Conservation (phyloP, 1,284 basidiomycete species). For the Boletus subluridellus region DNA sequence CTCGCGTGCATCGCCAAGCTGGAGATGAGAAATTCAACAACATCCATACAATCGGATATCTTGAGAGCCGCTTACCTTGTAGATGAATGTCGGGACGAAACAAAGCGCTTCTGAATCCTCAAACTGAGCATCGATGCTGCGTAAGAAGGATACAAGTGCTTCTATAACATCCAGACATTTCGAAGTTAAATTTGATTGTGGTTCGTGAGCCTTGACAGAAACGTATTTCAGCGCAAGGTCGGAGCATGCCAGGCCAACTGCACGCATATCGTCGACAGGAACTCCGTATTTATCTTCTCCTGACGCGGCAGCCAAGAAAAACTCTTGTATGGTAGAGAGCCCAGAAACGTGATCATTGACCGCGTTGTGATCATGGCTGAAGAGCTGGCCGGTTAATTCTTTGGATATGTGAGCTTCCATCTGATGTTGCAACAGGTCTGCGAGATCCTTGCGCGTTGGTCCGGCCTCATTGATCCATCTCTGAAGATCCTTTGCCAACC, state of each 20-base stretch:
- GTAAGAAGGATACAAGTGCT: slow-evolving; percentile 72
- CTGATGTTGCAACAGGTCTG: slow-evolving; percentile 84
- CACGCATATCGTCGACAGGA: slow-evolving; percentile 53
- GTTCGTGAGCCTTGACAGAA: slow-evolving; percentile 87
- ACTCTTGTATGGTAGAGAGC: slow-evolving; percentile 69
- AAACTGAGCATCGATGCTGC: slow-evolving; percentile 73
- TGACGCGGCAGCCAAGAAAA: slow-evolving; percentile 60
- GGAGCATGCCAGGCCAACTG: slow-evolving; percentile 82
- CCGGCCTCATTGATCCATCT: slow-evolving; percentile 84
- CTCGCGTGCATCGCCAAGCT: slow-evolving; percentile 82
- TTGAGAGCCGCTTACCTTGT: slow-evolving; percentile 61
- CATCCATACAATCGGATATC: neutral
- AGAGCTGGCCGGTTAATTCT: slow-evolving; percentile 76
- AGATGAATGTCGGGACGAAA: slow-evolving; percentile 87
- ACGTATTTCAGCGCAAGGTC: slow-evolving; percentile 94
- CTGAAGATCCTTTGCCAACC: slow-evolving; percentile 77
- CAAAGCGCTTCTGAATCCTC: slow-evolving; percentile 85
- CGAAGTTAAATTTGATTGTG: slow-evolving; percentile 87
- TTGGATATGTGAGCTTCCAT: slow-evolving; percentile 85
- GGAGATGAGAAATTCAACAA: slow-evolving; percentile 5
- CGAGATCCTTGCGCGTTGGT: slow-evolving; percentile 79
- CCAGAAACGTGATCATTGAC: slow-evolving; percentile 90
- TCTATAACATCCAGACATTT: slow-evolving; percentile 90
- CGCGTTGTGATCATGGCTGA: slow-evolving; percentile 94
- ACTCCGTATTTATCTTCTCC: slow-evolving; percentile 60